A percentile compares a stretch with the other conserved stretches of the same genome.
Conservation (phyloP, 2,329 filamentous ascomycete genomes). For the Colletotrichum sp. region DNA sequence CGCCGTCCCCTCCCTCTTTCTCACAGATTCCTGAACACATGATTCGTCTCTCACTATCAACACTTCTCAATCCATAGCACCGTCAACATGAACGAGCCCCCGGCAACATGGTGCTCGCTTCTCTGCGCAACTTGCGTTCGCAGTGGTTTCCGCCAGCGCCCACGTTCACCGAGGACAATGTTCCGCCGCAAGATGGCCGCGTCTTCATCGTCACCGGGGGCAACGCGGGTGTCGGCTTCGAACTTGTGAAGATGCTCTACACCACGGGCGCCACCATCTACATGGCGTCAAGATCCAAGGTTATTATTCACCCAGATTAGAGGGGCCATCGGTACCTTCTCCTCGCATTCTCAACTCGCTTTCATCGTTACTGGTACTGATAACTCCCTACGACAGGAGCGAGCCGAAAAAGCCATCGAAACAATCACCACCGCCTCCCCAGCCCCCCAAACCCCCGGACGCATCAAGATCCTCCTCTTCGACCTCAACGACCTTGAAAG, state of each 20-base stretch:
- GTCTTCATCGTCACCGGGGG: not conserved
- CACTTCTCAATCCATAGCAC: not conserved
- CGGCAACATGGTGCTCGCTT: not conserved
- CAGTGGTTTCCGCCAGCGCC: not conserved
- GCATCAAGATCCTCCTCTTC: not conserved
- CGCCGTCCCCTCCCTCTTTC: not conserved
- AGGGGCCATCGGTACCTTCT: too few relatives aligned
- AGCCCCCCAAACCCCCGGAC: not conserved
- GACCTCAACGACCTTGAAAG: not conserved
- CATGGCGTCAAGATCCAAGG: not conserved
- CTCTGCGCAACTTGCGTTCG: not conserved
- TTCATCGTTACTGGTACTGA: too few relatives aligned
- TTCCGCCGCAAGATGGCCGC: not conserved
- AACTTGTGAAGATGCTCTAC: not conserved
- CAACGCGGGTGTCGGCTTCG: not conserved
- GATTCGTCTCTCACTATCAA: not conserved
- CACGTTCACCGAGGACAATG: not conserved
- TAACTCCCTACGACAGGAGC: not conserved
- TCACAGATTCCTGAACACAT: rapidly evolving
- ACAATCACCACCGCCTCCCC: not conserved
- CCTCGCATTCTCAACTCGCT: too few relatives aligned
- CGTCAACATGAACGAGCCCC: not conserved
- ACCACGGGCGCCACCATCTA: not conserved
- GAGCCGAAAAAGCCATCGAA: not conserved
- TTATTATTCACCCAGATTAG: too few relatives aligned